phyloP scores from a whole-genome alignment of 495 filamentous ascomycete species.

The Lindgomyces ingoldianus region DNA sequence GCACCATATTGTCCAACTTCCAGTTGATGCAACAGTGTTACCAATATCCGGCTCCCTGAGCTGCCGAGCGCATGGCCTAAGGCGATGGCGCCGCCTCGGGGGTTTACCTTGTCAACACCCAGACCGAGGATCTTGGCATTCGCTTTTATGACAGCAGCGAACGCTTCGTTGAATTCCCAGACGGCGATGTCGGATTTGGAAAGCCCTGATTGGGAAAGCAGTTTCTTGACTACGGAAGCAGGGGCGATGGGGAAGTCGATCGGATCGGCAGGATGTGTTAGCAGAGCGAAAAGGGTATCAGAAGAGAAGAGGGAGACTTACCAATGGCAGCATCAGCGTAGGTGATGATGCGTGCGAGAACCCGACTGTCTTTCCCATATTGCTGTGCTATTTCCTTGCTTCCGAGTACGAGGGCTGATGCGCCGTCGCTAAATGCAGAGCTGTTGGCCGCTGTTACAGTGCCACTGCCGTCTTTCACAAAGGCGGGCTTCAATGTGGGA shows the following conservation, averaged over 20 bases:
- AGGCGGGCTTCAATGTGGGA: conserved; percentile 83
- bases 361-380: conserved; percentile 70
- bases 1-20: conserved; percentile 90
- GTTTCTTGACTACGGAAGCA: conserved; percentile 86
- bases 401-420: conserved; percentile 82
- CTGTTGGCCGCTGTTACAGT: conserved; percentile 94
- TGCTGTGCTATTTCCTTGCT: conserved; percentile 73
- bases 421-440: conserved; percentile 91
- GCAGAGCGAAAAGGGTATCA: not conserved
- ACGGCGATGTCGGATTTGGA: conserved; percentile 83
- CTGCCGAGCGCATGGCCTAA: conserved; percentile 94
- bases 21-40: conserved; percentile 85
- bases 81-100: conserved; percentile 86
- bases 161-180: conserved; percentile 99
- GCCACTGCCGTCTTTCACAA: conserved; percentile 77
- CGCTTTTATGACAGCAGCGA: conserved; percentile 93
- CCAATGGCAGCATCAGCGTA: conserved; percentile 83
- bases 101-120: conserved; percentile 76
- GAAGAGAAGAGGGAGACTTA: conserved; percentile 14
- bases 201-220: conserved; percentile 85
- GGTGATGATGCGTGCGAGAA: conserved; percentile 80
- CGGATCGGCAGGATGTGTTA: conserved; percentile 56
- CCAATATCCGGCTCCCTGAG: conserved; percentile 89
- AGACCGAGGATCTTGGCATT: conserved; percentile 90
- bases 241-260: conserved; percentile 96